Evolutionary conservation across 169 alveolate genomes (phyloP), one percentile per base, ranked within the genome.

Genomic region (Plasmodium chabaudi): DNA sequence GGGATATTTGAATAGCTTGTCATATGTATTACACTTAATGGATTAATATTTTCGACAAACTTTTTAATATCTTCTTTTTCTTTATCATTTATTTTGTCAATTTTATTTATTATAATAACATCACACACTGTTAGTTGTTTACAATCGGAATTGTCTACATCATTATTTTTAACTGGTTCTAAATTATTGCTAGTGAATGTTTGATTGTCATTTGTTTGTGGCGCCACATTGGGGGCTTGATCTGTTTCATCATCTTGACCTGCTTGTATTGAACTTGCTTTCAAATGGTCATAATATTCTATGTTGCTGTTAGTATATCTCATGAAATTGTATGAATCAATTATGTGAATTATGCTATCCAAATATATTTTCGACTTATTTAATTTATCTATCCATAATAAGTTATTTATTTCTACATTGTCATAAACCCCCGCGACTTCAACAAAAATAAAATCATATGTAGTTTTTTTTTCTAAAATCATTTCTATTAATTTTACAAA

Each of bases 341-440:
- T 19, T 7, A 86, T 34, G 34, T 86, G 84, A 9, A 86, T 44
- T 59, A 86, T 86, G 21, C 91, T 86, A 63, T 86, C 91, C 5
- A 86, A 56, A 56, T 86, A 86, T 56, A 86, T 86, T 86, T 86
- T 49, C 7, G 91, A 70, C 15, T 69, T 65, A 53, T 86, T 86
- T 53, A 86, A 64, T n/a, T 86, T 75, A 39, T 86, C 91, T 70
- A 86, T 19, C 91, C 91, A 86, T 15, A 86, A 25, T 10, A 86
- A 23, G 47, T 86, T 86, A 51, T 86, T 86, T 12, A 86, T 64
- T 53, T 86, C 64, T 27, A 86, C 71, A 64, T 86, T 86, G 27
- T 86, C 87, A 42, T 86, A 86, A 9, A 70, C 87, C 0, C 91
- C 91, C 9, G 91, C 51, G 2, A 86, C 91, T 57, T 86, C 91